Evolutionary conservation across 371 early-diverging fungal genomes (phyloP).

Genomic region (Mortierella sp.): DNA sequence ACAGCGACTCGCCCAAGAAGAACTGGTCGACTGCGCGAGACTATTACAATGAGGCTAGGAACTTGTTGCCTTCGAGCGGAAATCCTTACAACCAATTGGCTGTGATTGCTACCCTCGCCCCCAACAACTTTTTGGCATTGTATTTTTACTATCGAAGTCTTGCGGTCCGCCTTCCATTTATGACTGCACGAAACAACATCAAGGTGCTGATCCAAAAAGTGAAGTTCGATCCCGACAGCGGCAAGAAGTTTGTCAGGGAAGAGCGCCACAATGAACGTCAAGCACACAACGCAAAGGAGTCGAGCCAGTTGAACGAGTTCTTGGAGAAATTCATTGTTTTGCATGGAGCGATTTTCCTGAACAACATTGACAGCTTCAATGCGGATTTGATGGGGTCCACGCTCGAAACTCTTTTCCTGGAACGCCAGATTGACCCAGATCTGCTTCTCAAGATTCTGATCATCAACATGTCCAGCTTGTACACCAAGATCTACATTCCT

Average conservation of each 20-base stretch:
- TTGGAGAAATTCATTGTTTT: slow-evolving; percentile 31
- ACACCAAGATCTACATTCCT: slow-evolving; percentile 50
- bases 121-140: slow-evolving; percentile 55
- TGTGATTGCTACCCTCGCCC: slow-evolving; percentile 58
- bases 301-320: slow-evolving; percentile 27
- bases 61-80: slow-evolving; percentile 61
- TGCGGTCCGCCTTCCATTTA: slow-evolving; percentile 54
- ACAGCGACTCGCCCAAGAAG: slow-evolving; percentile 57
- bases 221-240: slow-evolving; percentile 34
- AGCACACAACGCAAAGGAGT: slow-evolving; percentile 31
- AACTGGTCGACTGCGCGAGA: slow-evolving; percentile 59
- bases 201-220: slow-evolving; percentile 48
- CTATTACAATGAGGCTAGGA: slow-evolving; percentile 66
- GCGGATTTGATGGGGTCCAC: slow-evolving; percentile 16
- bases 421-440: slow-evolving; percentile 37
- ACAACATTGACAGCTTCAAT: slow-evolving; percentile 21
- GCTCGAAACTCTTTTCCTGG: slow-evolving; percentile 31
- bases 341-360: slow-evolving; percentile 43
- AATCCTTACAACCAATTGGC: slow-evolving; percentile 76
- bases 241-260: slow-evolving; percentile 36
- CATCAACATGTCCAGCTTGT: slow-evolving; percentile 53
- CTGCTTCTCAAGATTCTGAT: slow-evolving; percentile 51
- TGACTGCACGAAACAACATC: slow-evolving; percentile 58
- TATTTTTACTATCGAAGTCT: slow-evolving; percentile 59
- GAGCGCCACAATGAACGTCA: slow-evolving; percentile 38